Conservation (phyloP, 305 asterid species). For the Stenogyne calaminthoides region DNA sequence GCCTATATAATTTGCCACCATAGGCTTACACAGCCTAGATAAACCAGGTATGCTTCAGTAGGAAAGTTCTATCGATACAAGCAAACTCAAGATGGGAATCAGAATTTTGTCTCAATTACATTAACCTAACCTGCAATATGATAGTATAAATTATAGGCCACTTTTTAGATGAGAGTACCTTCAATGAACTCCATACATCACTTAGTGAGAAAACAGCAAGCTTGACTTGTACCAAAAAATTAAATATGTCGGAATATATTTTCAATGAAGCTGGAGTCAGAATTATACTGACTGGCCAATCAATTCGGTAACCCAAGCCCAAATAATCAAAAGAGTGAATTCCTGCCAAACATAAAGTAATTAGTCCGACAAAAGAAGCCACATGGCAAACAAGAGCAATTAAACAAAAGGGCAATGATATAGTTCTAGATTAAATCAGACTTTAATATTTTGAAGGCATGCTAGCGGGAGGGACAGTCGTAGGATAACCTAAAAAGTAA, state of each 20-base stretch:
- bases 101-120: slow-evolving; percentile 5
- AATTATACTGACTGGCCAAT: slow-evolving; percentile 92
- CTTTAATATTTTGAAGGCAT: slow-evolving; percentile 9
- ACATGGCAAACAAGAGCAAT: slow-evolving; percentile 20
- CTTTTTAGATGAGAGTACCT: slow-evolving; percentile 51
- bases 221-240: slow-evolving; percentile 92
- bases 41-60: slow-evolving; percentile 16
- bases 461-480: not conserved
- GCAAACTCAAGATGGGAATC: slow-evolving; percentile 18
- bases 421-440: slow-evolving; percentile 20
- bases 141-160: slow-evolving; percentile 7
- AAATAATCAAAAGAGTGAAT: slow-evolving; percentile 78
- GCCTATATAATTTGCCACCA: not conserved
- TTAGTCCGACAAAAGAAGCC: slow-evolving; percentile 31
- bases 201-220: slow-evolving; percentile 85
- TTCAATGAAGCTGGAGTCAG: slow-evolving; percentile 78
- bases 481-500: slow-evolving; percentile 22
- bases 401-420: slow-evolving; percentile 12
- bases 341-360: slow-evolving; percentile 58
- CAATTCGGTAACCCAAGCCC: slow-evolving; percentile 93
- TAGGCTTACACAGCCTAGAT: slow-evolving; percentile 7
- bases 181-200: slow-evolving; percentile 80
- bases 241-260: slow-evolving; percentile 81
- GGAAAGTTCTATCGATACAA: slow-evolving; percentile 9
- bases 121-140: slow-evolving; percentile 14